These are phyloP conservation scores for Mallotus repandus DNA, from an alignment of 441 rosid genomes.

Conservation along the genomic window DNA sequence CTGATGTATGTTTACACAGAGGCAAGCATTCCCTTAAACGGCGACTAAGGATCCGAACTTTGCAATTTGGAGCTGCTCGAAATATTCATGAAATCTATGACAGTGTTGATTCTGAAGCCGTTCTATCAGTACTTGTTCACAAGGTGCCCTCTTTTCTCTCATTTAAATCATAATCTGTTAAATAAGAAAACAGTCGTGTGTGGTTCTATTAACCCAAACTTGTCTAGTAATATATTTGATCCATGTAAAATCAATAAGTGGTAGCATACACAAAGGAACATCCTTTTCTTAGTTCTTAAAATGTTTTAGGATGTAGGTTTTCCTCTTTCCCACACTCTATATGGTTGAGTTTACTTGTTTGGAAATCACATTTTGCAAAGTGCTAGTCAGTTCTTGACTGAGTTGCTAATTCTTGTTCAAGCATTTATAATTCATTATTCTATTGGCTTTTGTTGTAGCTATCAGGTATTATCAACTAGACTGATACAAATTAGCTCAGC, in stretches of 20 bases:
- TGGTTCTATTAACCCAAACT: background rate
- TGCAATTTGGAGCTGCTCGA: constrained; percentile 73
- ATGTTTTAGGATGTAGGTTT: background rate
- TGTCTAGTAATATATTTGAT: background rate
- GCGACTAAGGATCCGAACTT: constrained; percentile 83
- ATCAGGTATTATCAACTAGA: background rate
- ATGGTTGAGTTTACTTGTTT: background rate
- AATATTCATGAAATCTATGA: constrained; percentile 81
- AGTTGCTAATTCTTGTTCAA: background rate
- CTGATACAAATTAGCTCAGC: background rate
- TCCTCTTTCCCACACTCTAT: background rate
- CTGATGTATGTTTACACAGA: constrained; percentile 40
- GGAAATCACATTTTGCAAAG: background rate
- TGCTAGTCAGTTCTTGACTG: background rate
- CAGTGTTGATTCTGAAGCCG: constrained; percentile 82
- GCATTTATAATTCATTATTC: background rate
- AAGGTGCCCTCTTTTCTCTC: constrained; percentile 48
- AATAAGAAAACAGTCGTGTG: background rate
- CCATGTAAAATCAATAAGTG: background rate
- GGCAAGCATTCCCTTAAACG: constrained; percentile 71
- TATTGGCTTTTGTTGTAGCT: background rate
- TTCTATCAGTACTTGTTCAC: constrained; percentile 87
- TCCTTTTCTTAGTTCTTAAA: background rate
- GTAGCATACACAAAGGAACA: background rate
- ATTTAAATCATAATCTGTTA: background rate